phyloP scores from a whole-genome alignment of 768 basidiomycete genomes.

The Pleurotus pulmonarius region DNA sequence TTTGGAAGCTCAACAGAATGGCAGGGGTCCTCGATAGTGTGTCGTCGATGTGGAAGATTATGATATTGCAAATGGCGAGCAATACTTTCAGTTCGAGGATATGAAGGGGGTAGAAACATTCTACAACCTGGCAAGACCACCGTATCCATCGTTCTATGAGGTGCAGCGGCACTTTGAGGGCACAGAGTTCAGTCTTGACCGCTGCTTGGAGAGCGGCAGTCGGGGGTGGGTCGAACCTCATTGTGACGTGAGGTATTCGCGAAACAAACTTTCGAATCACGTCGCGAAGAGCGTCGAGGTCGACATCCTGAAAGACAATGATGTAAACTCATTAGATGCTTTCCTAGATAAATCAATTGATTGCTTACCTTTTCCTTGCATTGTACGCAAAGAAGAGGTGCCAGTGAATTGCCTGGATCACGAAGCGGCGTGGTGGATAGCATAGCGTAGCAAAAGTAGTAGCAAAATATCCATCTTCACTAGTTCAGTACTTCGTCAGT shows the following conservation, averaged over 20 bases:
- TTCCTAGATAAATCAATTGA: too few relatives aligned
- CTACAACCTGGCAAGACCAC: constrained; percentile 1
- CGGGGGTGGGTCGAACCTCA: not conserved
- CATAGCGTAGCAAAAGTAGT: too few relatives aligned
- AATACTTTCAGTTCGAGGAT: not conserved
- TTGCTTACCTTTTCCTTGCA: too few relatives aligned
- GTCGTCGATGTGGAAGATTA: constrained; percentile 1
- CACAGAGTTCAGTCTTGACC: not conserved
- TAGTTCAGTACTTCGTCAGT: too few relatives aligned
- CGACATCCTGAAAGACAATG: too few relatives aligned
- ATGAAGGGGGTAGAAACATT: not conserved
- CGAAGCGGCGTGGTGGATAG: too few relatives aligned
- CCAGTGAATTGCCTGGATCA: too few relatives aligned
- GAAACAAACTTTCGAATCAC: not conserved
- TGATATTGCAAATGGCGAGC: constrained; percentile 3
- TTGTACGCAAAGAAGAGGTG: too few relatives aligned
- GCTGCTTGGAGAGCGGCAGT: not conserved
- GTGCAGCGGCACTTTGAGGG: not conserved
- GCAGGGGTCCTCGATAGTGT: not conserved
- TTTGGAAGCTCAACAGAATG: not conserved
- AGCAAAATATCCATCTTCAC: too few relatives aligned
- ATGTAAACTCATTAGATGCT: too few relatives aligned
- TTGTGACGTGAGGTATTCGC: not conserved
- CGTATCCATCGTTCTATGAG: not conserved
- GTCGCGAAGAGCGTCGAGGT: not conserved